Base-by-base conservation (phyloP, 164 flowering plant species). In the Nymphaea colorata region DNA sequence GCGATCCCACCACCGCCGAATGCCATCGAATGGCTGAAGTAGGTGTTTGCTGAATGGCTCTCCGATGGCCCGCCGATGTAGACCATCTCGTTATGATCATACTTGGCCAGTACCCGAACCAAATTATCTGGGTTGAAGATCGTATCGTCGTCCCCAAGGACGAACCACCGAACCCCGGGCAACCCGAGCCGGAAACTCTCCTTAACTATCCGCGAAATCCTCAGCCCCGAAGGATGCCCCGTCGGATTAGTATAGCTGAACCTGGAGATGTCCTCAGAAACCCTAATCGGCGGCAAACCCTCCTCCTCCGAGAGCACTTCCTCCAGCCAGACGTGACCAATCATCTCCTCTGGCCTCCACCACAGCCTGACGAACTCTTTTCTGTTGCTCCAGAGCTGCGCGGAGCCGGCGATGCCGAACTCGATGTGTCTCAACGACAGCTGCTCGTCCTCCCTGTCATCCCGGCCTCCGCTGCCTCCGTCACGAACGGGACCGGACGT, bases 1-100 rank as follows among this genome's bases (percentile, higher is more conserved):
- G 85, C 88, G 17, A 86, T 80, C 6, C 91, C 87, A 0, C 88
- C 91, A 16, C 91, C 91, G 4, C 88, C 91, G 67, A 80, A 86
- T 1, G 85, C 88, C 91, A 83, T 84, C 14, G 76, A 71, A 68
- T 83, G 83, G 62, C 86, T 82, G 72, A 83, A 83, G 69, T 83
- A 83, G 6, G 81, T 70, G 68, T 86, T 83, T 6, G 86, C 86
- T 41, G 85, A 81, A 69, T 84, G 88, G 62, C 86, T 83, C 79
- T 86, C 87, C 0, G 91, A 86, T 0, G 84, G 76, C 51, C 76
- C 71, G 3, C 91, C 91, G 5, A 86, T 72, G 64, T 86, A 86
- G 43, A 79, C 70, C 86, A 84, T 81, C 80, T 83, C 79, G 2
- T 73, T 47, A 0, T 70, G 45, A 70, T 86, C 83, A 59, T 86